Percentiles rank a stretch among this genome's conserved stretches.
phyloP scores from a whole-genome alignment of 2,329 filamentous ascomycete species.

The Beauveria pseudobassiana region DNA sequence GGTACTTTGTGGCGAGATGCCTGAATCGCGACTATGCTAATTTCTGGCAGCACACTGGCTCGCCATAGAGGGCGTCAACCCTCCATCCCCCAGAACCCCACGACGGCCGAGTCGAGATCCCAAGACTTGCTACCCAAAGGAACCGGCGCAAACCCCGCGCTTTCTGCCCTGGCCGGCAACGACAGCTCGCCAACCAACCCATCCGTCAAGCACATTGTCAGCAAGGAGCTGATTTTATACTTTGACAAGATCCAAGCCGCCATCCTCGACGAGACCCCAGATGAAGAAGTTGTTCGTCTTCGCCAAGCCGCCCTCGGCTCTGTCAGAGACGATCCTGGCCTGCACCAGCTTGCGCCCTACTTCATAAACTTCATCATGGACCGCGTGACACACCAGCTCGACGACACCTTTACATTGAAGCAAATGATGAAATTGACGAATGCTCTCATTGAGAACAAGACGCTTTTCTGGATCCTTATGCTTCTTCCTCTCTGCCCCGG shows the following conservation, averaged over 20 bases:
- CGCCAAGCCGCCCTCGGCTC: conserved; percentile 80
- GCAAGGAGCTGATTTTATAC: conserved; percentile 91
- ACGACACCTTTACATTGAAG: conserved; percentile 79
- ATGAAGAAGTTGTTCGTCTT: conserved; percentile 64
- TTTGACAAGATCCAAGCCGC: conserved; percentile 92
- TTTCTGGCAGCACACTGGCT: conserved; percentile 75
- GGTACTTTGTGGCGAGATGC: conserved; percentile 41
- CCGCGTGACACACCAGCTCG: conserved; percentile 88
- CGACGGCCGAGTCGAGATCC: conserved; percentile 71
- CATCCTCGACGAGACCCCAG: conserved; percentile 78
- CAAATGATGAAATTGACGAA: conserved; percentile 90
- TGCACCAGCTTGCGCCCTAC: conserved; percentile 93
- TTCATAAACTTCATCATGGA: conserved; percentile 94
- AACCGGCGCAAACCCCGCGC: conserved; percentile 74
- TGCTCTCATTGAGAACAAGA: conserved; percentile 75
- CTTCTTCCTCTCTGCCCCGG: conserved; percentile 68
- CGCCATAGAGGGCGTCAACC: conserved; percentile 96
- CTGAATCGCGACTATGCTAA: conserved; percentile 9
- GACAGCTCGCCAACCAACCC: conserved; percentile 82
- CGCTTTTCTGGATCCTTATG: conserved; percentile 63
- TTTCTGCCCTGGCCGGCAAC: conserved; percentile 73
- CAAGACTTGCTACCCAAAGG: conserved; percentile 88
- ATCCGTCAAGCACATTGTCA: conserved; percentile 89
- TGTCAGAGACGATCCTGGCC: conserved; percentile 78
- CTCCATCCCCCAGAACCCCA: conserved; percentile 92